Evolutionary conservation across 2,329 filamentous ascomycete genomes (phyloP).

Genomic region (Aspergillus felis): DNA sequence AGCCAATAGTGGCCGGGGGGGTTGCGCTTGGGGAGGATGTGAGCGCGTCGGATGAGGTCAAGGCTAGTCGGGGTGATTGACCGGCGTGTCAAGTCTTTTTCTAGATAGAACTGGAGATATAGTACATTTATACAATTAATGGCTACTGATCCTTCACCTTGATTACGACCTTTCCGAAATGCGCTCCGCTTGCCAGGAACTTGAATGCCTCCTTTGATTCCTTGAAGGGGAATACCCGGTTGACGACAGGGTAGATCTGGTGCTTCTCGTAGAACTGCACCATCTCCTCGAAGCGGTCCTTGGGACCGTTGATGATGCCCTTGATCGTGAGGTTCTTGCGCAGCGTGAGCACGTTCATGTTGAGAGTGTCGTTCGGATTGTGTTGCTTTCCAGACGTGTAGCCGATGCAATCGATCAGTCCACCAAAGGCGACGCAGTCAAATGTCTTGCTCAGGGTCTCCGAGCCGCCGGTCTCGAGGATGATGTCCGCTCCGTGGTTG

Average conservation of each 20-base stretch:
- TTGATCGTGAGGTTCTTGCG: slow-evolving; percentile 51
- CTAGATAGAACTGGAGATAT: not conserved
- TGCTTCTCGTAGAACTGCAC: slow-evolving; percentile 31
- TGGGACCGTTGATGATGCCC: slow-evolving; percentile 61
- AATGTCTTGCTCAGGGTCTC: slow-evolving; percentile 49
- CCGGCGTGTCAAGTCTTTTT: not conserved
- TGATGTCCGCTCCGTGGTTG: slow-evolving; percentile 48
- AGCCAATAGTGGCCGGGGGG: slow-evolving; percentile 19
- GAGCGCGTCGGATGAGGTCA: slow-evolving; percentile 4
- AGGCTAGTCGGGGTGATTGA: not conserved
- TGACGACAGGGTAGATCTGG: slow-evolving; percentile 44
- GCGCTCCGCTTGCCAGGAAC: slow-evolving; percentile 49
- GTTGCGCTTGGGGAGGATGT: slow-evolving; percentile 24
- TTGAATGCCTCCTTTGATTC: slow-evolving; percentile 52
- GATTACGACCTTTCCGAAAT: slow-evolving; percentile 56
- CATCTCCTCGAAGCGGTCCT: slow-evolving; percentile 47
- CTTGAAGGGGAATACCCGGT: slow-evolving; percentile 52
- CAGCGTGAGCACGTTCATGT: slow-evolving; percentile 57
- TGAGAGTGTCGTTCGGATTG: slow-evolving; percentile 50
- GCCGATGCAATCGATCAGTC: slow-evolving; percentile 46
- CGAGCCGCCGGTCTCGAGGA: slow-evolving; percentile 51
- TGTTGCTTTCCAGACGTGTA: slow-evolving; percentile 55
- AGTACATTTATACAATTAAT: not conserved
- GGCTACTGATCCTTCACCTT: slow-evolving; percentile 31
- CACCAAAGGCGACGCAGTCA: slow-evolving; percentile 43